These are phyloP conservation scores for Sporisorium reilianum DNA, from an alignment of 1,284 basidiomycete genomes.

Conservation along the genomic window DNA sequence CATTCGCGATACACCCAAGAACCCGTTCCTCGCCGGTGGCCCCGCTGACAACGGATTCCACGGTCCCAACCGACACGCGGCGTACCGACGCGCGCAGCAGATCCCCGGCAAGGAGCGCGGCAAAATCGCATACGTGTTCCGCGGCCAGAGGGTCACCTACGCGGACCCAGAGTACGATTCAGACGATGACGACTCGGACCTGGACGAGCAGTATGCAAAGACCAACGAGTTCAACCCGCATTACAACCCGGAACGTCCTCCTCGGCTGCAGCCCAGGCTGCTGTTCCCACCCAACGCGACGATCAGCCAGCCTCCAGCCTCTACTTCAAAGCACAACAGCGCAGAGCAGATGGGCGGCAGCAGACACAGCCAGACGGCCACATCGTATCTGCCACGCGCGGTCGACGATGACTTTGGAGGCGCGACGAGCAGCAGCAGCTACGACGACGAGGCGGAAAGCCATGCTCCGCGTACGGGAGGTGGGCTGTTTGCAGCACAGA, in stretches of 20 bases:
- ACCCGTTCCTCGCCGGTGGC: conserved; percentile 66
- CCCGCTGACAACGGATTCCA: conserved; percentile 61
- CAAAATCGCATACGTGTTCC: conserved; percentile 60
- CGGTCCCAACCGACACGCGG: conserved; percentile 43
- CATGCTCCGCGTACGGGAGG: conserved; percentile 15
- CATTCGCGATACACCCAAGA: conserved; percentile 62
- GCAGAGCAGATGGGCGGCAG: neutral
- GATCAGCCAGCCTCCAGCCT: conserved; percentile 1
- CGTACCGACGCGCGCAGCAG: conserved; percentile 32
- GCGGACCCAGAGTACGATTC: conserved; percentile 57
- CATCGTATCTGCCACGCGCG: conserved; percentile 9
- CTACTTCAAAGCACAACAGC: neutral
- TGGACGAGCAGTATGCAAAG: conserved; percentile 18
- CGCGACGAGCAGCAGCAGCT: conserved; percentile 12
- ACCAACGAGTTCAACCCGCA: conserved; percentile 36
- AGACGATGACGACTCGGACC: conserved; percentile 46
- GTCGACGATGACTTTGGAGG: conserved; percentile 19
- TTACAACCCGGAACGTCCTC: conserved; percentile 28
- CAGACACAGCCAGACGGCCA: conserved; percentile 1
- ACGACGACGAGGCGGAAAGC: conserved; percentile 7
- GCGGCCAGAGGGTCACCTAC: conserved; percentile 55
- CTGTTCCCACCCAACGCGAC: conserved; percentile 36
- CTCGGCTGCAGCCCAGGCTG: conserved; percentile 44
- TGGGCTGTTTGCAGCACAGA: conserved; percentile 36
- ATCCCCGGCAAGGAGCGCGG: conserved; percentile 48